These are phyloP conservation scores for Pyrenochaeta sp. DNA, from an alignment of 2,329 filamentous ascomycete genomes.

Conservation along the genomic window DNA sequence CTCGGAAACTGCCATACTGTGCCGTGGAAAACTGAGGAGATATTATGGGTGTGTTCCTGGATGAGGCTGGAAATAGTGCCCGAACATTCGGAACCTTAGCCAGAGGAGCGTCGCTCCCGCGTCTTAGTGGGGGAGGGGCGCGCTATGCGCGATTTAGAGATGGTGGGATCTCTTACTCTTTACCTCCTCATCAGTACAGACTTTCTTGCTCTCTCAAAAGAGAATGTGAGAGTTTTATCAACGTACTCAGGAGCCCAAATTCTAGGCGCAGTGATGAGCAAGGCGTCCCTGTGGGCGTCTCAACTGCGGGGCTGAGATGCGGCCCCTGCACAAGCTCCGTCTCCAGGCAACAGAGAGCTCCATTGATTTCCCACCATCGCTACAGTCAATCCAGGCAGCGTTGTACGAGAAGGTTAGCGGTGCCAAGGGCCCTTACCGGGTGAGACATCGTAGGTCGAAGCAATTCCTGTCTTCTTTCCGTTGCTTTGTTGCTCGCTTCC, in stretches of 20 bases:
- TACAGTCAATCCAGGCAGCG: slow-evolving; percentile 15
- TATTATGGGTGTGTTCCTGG: slow-evolving; percentile 21
- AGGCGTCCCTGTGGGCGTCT: background rate
- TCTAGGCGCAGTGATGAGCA: background rate
- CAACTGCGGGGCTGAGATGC: slow-evolving; percentile 8
- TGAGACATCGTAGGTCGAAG: slow-evolving; percentile 4
- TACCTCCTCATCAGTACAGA: background rate
- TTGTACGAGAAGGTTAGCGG: slow-evolving; percentile 10
- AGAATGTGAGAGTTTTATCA: background rate
- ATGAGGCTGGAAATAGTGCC: slow-evolving; percentile 18
- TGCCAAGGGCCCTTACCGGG: slow-evolving; percentile 19
- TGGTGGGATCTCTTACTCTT: background rate
- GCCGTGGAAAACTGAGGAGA: slow-evolving; percentile 15
- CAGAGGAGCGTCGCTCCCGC: slow-evolving; percentile 18
- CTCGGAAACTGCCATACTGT: slow-evolving; percentile 38
- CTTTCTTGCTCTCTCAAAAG: background rate
- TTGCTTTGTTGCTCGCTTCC: slow-evolving; percentile 8
- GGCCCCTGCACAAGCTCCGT: slow-evolving; percentile 15
- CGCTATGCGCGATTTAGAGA: slow-evolving; percentile 6
- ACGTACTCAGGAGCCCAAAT: background rate
- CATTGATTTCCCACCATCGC: slow-evolving; percentile 10
- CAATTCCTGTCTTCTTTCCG: slow-evolving; percentile 4
- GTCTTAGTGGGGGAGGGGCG: slow-evolving; percentile 26
- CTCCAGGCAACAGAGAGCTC: slow-evolving; percentile 29
- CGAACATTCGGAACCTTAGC: slow-evolving; percentile 20